phyloP scores from a whole-genome alignment of 257 asterid species.

The Forsythia viridissima region DNA sequence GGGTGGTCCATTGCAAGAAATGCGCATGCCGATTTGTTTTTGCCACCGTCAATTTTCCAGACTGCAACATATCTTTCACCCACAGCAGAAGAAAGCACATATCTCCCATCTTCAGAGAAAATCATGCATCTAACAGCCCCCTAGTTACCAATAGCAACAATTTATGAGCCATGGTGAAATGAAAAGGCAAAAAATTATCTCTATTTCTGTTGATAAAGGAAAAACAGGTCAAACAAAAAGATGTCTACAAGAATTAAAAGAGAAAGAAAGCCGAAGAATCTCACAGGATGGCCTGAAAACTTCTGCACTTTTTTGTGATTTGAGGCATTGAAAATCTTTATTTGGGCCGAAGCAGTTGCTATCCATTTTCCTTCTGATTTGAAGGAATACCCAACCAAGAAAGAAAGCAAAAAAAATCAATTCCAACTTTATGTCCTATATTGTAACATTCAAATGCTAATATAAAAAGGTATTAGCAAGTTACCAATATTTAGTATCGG shows the following conservation, averaged over 20 bases:
- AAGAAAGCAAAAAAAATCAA: background rate
- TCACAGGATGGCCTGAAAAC: slow-evolving; percentile 96
- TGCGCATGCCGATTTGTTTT: slow-evolving; percentile 62
- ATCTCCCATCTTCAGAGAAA: slow-evolving; percentile 81
- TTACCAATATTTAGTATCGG: background rate
- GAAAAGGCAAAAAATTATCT: background rate
- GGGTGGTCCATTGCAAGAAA: slow-evolving; percentile 90
- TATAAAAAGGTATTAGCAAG: slow-evolving; percentile 1
- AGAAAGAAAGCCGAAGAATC: slow-evolving; percentile 32
- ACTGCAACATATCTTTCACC: slow-evolving; percentile 80
- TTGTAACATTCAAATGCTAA: background rate
- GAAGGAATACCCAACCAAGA: slow-evolving; percentile 20
- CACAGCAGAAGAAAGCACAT: slow-evolving; percentile 73
- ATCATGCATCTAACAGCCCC: slow-evolving; percentile 77
- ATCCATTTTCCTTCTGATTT: slow-evolving; percentile 73
- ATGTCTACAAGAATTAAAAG: slow-evolving; percentile 10
- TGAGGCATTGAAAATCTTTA: slow-evolving; percentile 65
- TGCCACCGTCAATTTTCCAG: slow-evolving; percentile 77
- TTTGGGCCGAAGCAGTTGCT: slow-evolving; percentile 79
- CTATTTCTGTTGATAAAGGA: background rate
- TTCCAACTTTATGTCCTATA: background rate
- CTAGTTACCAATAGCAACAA: slow-evolving; percentile 38
- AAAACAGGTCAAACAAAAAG: background rate
- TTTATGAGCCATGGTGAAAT: slow-evolving; percentile 2
- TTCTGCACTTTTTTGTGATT: slow-evolving; percentile 76